Base-by-base conservation (phyloP, 1,284 basidiomycete species). In the Sanghuangporus baumii region DNA sequence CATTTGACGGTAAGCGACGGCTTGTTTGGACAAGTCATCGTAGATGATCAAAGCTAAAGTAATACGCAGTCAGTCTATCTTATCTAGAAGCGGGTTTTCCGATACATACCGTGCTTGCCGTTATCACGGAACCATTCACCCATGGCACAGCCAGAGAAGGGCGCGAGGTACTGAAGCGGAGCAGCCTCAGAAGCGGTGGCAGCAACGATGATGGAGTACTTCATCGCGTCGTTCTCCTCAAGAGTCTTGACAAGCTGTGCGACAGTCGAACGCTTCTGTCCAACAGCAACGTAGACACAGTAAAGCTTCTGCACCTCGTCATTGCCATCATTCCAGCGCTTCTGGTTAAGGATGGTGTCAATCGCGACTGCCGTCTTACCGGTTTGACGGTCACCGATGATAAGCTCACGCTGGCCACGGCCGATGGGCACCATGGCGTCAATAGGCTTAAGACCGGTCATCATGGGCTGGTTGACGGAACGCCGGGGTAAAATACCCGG, bases 51-150 rank as follows among this genome's bases (percentile, higher is more conserved):
- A 87, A 71, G 96, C 89, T 91, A 66, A 37, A 50, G 61, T 12
- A 72, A 66, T 50, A 71, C 41, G 70, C 67, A 55, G 55, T 36
- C 55, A 47, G 37, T 46, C 43, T 48, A 6, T 18, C 7, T 48
- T 54, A 34, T 46, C 43, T 36, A 31, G n/a, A 18, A 46, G 72
- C 84, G 60, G 70, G 4, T 18, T 46, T 11, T 31, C 26, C 26
- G 26, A n/a, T 47, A 72, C 84, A 61, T 71, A 89, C 89, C 87
- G 71, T 91, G 90, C 79, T 93, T 96, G 83, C 94, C 95, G 78
- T 99, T 98, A 83, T 99, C 96, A 84, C 96, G 94, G 96, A 99
- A 99, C 96, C 96, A 99, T 84, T 99, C 96, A 78, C 96, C 96
- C 93, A 99, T 99, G 74, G 96, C 96, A 80, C 94, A 96, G 69